Evolutionary conservation across 1,139 yeast species (phyloP).

Genomic region (Blastobotrys buckinghamii): DNA sequence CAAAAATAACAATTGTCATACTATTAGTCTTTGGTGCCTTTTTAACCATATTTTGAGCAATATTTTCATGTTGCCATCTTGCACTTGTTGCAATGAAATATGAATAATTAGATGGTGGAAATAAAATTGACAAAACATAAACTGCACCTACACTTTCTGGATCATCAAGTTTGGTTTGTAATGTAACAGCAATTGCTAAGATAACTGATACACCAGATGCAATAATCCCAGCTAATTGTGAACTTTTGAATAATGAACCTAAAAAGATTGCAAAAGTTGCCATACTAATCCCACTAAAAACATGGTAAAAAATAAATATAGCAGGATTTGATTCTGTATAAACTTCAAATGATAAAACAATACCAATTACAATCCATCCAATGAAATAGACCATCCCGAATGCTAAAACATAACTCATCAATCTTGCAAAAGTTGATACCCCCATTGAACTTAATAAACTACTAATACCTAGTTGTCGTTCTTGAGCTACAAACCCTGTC

Average conservation of each 20-base stretch:
- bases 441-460: constrained; percentile 33
- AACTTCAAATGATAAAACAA: constrained; percentile 23
- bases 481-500: constrained; percentile 32
- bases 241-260: constrained; percentile 30
- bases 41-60: constrained; percentile 24
- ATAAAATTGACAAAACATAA: constrained; percentile 30
- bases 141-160: constrained; percentile 25
- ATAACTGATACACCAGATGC: constrained; percentile 32
- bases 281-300: constrained; percentile 31
- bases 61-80: constrained; percentile 24
- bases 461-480: constrained; percentile 32
- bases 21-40: constrained; percentile 27
- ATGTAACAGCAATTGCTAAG: constrained; percentile 31
- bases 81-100: constrained; percentile 30
- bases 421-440: constrained; percentile 24
- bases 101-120: constrained; percentile 35
- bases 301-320: constrained; percentile 30
- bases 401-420: constrained; percentile 27
- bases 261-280: constrained; percentile 32
- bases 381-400: constrained; percentile 29
- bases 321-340: constrained; percentile 28
- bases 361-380: constrained; percentile 33
- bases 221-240: constrained; percentile 34
- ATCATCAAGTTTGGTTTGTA: constrained; percentile 27
- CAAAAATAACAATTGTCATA: constrained; percentile 28